Evolutionary conservation across 192 early-diverging fungal genomes (phyloP).

Genomic region (Cladochytrium replicatum): DNA sequence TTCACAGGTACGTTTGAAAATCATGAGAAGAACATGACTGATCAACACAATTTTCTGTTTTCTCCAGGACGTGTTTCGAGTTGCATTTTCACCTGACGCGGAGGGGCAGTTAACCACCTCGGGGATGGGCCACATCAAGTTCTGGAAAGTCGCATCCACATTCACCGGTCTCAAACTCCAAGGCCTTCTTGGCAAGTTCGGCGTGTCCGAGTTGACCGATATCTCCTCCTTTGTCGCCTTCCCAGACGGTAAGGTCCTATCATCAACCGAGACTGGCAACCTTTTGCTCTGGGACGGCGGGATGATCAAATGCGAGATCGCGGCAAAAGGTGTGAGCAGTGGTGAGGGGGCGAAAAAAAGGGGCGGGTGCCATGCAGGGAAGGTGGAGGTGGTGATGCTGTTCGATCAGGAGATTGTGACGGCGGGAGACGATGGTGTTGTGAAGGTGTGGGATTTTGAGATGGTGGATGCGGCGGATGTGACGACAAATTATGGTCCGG

Average conservation of each 20-base stretch:
- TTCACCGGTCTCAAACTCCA: constrained; percentile 57
- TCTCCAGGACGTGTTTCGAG: constrained; percentile 40
- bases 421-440: constrained; percentile 49
- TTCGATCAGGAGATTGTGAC: constrained; percentile 45
- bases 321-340: constrained; percentile 28
- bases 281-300: constrained; percentile 56
- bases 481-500: constrained; percentile 6
- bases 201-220: constrained; percentile 46
- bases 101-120: constrained; percentile 47
- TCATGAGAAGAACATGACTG: background rate
- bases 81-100: constrained; percentile 43
- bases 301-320: constrained; percentile 56
- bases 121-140: constrained; percentile 61
- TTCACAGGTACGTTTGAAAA: constrained; percentile 31
- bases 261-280: constrained; percentile 51
- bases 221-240: constrained; percentile 47
- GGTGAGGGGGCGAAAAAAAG: no score
- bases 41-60: background rate
- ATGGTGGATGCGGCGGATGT: constrained; percentile 50
- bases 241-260: constrained; percentile 51
- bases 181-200: constrained; percentile 54
- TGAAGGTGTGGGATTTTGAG: constrained; percentile 53
- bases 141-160: constrained; percentile 50
- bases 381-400: constrained; percentile 36
- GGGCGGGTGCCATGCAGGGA: constrained; percentile 44